Conservation (phyloP, 2,329 filamentous ascomycete species). For the Botrytis galanthina region DNA sequence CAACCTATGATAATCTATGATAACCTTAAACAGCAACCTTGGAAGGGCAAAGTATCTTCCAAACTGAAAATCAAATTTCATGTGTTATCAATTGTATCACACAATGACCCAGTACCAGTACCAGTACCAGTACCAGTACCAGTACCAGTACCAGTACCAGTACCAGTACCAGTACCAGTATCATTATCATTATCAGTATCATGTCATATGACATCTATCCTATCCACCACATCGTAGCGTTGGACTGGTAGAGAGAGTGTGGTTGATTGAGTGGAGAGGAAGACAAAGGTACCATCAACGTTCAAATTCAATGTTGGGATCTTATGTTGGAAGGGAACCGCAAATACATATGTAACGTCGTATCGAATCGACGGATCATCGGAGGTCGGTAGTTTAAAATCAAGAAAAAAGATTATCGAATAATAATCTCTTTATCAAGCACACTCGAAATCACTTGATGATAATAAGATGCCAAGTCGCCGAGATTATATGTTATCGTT, state of each 20-base stretch:
- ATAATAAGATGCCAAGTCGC: neutral
- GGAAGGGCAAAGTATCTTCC: neutral
- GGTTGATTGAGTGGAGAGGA: slow-evolving; percentile 2
- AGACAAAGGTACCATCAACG: neutral
- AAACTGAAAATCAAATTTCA: neutral
- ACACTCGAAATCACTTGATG: neutral
- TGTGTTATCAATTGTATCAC: neutral
- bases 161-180: neutral
- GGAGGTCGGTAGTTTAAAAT: neutral
- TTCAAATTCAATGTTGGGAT: neutral
- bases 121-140: neutral
- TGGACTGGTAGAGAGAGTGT: neutral
- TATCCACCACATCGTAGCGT: neutral
- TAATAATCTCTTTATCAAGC: neutral
- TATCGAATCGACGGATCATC: slow-evolving; percentile 8
- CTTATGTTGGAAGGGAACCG: neutral
- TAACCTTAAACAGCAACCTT: neutral
- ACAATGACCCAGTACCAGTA: neutral
- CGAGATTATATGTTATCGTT: neutral
- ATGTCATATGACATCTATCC: neutral
- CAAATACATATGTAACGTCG: slow-evolving; percentile 20
- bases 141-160: neutral
- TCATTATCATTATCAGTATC: neutral
- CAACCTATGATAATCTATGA: neutral
- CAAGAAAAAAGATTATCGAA: neutral